Percentiles rank a stretch among this genome's conserved stretches.
Conservation (phyloP, 331 rosid species). For the Prunus yedoensis region DNA sequence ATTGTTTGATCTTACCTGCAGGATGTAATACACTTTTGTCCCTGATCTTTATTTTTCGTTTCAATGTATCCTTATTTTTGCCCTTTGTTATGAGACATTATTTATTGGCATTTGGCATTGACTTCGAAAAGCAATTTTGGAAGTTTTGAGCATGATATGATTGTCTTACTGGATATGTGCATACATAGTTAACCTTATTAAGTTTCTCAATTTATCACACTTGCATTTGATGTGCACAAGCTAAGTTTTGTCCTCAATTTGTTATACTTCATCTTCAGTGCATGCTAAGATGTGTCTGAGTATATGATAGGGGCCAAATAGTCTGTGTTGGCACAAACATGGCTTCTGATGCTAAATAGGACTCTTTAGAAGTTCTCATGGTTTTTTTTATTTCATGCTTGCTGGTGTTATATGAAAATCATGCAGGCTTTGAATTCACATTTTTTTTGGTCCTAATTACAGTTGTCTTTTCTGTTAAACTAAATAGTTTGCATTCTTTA, state of each 20-base stretch:
- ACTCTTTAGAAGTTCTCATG: background rate
- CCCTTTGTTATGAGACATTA: background rate
- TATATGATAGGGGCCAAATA: background rate
- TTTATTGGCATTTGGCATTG: background rate
- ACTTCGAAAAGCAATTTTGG: background rate
- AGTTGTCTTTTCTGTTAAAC: background rate
- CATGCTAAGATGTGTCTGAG: background rate
- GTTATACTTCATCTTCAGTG: background rate
- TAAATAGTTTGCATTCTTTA: background rate
- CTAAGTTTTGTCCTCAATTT: background rate
- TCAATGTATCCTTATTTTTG: background rate
- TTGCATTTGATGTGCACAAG: background rate
- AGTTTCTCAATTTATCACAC: background rate
- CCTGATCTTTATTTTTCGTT: constrained; percentile 16
- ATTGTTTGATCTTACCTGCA: constrained; percentile 94
- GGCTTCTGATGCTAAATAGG: background rate
- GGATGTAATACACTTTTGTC: constrained; percentile 69
- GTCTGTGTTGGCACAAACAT: background rate
- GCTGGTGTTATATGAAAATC: background rate
- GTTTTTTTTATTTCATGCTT: constrained; percentile 3
- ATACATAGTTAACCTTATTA: background rate
- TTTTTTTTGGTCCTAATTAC: background rate
- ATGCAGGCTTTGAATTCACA: background rate
- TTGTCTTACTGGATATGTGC: background rate
- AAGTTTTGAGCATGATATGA: background rate